These are phyloP conservation scores for Pneumocystis murina DNA, from an alignment of 1,139 yeast species.

Conservation along the genomic window DNA sequence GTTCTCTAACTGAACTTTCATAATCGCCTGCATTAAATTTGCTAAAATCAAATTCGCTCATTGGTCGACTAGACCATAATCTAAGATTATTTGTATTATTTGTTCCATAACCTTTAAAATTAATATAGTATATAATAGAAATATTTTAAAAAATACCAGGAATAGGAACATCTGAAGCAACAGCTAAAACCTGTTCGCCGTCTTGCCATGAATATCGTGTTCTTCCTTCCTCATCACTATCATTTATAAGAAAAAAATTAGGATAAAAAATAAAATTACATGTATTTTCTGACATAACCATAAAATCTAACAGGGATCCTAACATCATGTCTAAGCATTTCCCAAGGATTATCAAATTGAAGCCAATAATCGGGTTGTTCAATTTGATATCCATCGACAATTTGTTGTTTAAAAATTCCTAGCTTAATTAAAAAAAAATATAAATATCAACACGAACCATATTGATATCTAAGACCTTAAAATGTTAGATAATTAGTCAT, in stretches of 20 bases:
- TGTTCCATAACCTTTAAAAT: background rate
- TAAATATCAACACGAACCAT: background rate
- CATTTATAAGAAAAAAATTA: background rate
- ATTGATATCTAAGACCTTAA: background rate
- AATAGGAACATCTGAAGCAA: slow-evolving; percentile 85
- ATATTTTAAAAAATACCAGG: slow-evolving; percentile 69
- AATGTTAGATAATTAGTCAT: background rate
- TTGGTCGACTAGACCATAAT: slow-evolving; percentile 82
- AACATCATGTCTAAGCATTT: slow-evolving; percentile 70
- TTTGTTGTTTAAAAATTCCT: slow-evolving; percentile 83
- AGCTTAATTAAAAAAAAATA: background rate
- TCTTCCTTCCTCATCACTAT: slow-evolving; percentile 19
- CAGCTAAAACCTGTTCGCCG: slow-evolving; percentile 77
- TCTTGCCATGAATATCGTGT: slow-evolving; percentile 63
- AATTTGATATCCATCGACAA: slow-evolving; percentile 81
- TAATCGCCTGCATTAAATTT: slow-evolving; percentile 90
- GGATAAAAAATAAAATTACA: slow-evolving; percentile 19
- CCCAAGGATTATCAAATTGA: slow-evolving; percentile 82
- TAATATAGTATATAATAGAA: background rate
- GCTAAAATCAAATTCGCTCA: slow-evolving; percentile 79
- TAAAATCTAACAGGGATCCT: slow-evolving; percentile 87
- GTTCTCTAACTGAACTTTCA: slow-evolving; percentile 65
- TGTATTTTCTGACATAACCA: slow-evolving; percentile 57
- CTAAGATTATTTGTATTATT: slow-evolving; percentile 74
- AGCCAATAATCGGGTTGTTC: slow-evolving; percentile 94